Conservation (phyloP, 345 rosid genomes). For the Sonneratia caseolaris region DNA sequence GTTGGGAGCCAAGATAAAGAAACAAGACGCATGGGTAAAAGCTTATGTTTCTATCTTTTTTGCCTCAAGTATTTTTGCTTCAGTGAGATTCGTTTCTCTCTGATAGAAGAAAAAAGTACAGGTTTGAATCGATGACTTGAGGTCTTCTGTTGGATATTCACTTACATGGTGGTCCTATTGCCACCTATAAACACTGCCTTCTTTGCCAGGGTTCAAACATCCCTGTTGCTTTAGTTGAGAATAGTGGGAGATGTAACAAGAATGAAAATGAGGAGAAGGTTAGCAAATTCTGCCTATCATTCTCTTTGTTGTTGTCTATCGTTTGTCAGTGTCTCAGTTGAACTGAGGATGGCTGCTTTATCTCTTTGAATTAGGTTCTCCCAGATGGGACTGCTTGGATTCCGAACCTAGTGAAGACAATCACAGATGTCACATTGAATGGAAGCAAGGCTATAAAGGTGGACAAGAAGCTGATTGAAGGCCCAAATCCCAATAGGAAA, state of each 20-base stretch:
- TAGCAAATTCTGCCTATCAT: slow-evolving; percentile 7
- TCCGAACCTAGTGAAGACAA: slow-evolving; percentile 30
- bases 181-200: background rate
- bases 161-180: background rate
- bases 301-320: slow-evolving; percentile 3
- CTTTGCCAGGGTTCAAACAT: slow-evolving; percentile 24
- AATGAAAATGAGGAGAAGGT: slow-evolving; percentile 57
- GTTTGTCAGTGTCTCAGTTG: background rate
- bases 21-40: slow-evolving; percentile 37
- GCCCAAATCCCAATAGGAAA: slow-evolving; percentile 41
- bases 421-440: slow-evolving; percentile 33
- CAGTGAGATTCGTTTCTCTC: background rate
- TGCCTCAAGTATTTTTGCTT: background rate
- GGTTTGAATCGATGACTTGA: background rate
- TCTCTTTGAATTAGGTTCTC: slow-evolving; percentile 28
- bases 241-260: slow-evolving; percentile 54
- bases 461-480: slow-evolving; percentile 48
- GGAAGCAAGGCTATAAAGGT: slow-evolving; percentile 33
- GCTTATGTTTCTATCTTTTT: slow-evolving; percentile 1
- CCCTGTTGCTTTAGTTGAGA: slow-evolving; percentile 46
- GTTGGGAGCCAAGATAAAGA: slow-evolving; percentile 43
- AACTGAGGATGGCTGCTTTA: background rate
- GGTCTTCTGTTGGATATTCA: background rate
- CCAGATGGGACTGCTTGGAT: slow-evolving; percentile 47
- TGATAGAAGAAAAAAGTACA: background rate